Base-by-base conservation (phyloP, 108 stramenopile species). In the Cyclotella cryptica region DNA sequence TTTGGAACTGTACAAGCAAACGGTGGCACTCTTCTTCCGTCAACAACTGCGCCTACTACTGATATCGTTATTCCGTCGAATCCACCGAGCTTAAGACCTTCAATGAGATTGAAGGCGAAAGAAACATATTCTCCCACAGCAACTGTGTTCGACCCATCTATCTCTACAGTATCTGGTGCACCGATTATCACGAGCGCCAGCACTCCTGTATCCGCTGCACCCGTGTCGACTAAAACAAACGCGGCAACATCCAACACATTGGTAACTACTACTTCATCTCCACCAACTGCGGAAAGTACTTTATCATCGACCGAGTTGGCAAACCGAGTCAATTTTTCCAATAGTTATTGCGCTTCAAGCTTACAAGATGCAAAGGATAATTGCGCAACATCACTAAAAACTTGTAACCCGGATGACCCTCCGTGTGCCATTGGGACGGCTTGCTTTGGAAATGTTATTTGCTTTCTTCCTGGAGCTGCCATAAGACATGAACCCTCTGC, bases 301-400 rank as follows among this genome's bases (percentile, higher is more conserved):
- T 64, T 81, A 21, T 44, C 73, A 55, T 12, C 27, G 3, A 69
- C 70, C 21, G 81, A 81, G 61, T 60, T 81, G 39, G 24, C 62
- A 49, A 49, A 66, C 22, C 71, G 74, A 15, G 28, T 81, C 30
- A 72, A 74, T 39, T 54, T 59, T 61, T 46, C 54, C 30, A 81
- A 75, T 55, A 66, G 54, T 66, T 81, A 75, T 66, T 81, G 81
- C 54, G 81, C 81, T 17, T 45, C 81, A 7, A 75, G 68, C 57
- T 45, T 66, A 42, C 59, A 74, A 27, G 74, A 75, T 59, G 74
- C 61, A 18, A 46, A 66, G 57, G 42, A 44, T 18, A 71, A 75
- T 27, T 81, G 81, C 55, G 68, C 74, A 65, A 75, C 69, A 24
- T 22, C 68, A 39, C 35, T 81, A 1, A 54, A 22, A 18, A 75